phyloP scores from a whole-genome alignment of 805 yeast species.

The Hemisphaericaspora nanyangensis region DNA sequence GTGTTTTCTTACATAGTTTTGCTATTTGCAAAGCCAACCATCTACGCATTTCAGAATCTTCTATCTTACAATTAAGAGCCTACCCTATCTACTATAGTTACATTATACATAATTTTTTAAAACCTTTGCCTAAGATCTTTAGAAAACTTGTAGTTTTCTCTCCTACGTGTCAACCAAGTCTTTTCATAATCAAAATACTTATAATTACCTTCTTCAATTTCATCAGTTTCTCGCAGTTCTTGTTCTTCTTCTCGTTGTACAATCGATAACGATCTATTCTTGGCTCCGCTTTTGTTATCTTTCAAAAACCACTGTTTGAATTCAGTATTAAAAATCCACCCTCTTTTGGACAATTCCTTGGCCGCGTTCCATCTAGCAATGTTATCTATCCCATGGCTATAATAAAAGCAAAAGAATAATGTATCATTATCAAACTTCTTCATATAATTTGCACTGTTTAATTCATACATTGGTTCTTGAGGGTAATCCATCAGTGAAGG shows the following conservation, averaged over 20 bases:
- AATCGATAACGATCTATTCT: slow-evolving; percentile 22
- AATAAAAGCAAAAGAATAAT: slow-evolving; percentile 87
- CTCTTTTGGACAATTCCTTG: slow-evolving; percentile 68
- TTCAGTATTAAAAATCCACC: slow-evolving; percentile 76
- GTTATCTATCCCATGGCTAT: slow-evolving; percentile 43
- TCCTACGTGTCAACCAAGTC: slow-evolving; percentile 48
- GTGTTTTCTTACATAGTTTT: too few relatives aligned
- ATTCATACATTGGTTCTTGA: slow-evolving; percentile 70
- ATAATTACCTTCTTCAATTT: slow-evolving; percentile 47
- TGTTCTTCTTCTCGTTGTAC: slow-evolving; percentile 11
- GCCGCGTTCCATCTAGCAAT: slow-evolving; percentile 57
- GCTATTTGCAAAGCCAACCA: too few relatives aligned
- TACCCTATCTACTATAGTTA: too few relatives aligned
- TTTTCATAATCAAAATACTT: slow-evolving; percentile 81
- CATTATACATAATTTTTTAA: too few relatives aligned
- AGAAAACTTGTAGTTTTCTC: slow-evolving; percentile 34
- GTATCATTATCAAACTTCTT: slow-evolving; percentile 81
- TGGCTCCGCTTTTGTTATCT: slow-evolving; percentile 47
- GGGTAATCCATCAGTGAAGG: slow-evolving; percentile 92
- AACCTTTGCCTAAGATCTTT: slow-evolving; percentile 28
- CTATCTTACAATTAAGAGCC: too few relatives aligned
- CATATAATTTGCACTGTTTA: slow-evolving; percentile 57
- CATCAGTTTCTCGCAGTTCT: slow-evolving; percentile 13
- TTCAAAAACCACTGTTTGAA: slow-evolving; percentile 79
- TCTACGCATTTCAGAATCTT: too few relatives aligned